These are phyloP conservation scores for Erythrobasidium yunnanense DNA, from an alignment of 768 basidiomycete genomes.

Conservation along the genomic window DNA sequence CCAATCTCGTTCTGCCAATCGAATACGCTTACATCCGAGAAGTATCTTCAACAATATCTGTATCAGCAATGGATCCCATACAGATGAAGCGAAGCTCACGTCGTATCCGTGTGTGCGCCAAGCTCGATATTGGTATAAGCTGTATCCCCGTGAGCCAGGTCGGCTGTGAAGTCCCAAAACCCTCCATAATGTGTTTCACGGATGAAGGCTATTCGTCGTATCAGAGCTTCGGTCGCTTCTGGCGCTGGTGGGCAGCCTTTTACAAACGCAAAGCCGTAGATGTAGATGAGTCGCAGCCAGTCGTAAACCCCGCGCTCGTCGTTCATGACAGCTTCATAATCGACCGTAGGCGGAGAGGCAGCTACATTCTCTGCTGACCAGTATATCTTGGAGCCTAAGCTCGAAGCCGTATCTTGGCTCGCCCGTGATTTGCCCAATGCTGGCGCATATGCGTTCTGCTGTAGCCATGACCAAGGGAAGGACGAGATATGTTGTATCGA, in stretches of 20 bases:
- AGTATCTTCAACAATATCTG: too few species aligned
- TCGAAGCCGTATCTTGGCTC: background rate
- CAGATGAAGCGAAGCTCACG: too few species aligned
- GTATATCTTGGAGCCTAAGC: slow-evolving; percentile 47
- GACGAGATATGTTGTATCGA: slow-evolving; percentile 57
- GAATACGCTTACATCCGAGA: slow-evolving; percentile 48
- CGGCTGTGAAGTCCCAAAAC: slow-evolving; percentile 94
- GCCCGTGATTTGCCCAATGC: slow-evolving; percentile 17
- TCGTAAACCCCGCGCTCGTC: slow-evolving; percentile 60
- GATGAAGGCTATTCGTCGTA: slow-evolving; percentile 69
- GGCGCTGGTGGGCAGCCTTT: slow-evolving; percentile 66
- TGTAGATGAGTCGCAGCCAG: slow-evolving; percentile 69
- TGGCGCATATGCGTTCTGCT: slow-evolving; percentile 63
- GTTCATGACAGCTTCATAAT: slow-evolving; percentile 63
- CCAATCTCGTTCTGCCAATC: slow-evolving; percentile 43
- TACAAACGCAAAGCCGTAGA: slow-evolving; percentile 80
- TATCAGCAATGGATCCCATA: too few species aligned
- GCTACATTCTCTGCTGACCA: slow-evolving; percentile 76
- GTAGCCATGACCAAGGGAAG: slow-evolving; percentile 81
- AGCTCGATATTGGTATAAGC: slow-evolving; percentile 84
- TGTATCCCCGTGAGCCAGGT: slow-evolving; percentile 80
- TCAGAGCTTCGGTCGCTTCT: slow-evolving; percentile 71
- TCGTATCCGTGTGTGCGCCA: slow-evolving; percentile 69
- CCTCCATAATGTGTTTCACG: slow-evolving; percentile 83
- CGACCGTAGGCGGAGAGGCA: slow-evolving; percentile 60